Conservation (phyloP, 352 stramenopile species). For the Vaucheria bursata region DNA sequence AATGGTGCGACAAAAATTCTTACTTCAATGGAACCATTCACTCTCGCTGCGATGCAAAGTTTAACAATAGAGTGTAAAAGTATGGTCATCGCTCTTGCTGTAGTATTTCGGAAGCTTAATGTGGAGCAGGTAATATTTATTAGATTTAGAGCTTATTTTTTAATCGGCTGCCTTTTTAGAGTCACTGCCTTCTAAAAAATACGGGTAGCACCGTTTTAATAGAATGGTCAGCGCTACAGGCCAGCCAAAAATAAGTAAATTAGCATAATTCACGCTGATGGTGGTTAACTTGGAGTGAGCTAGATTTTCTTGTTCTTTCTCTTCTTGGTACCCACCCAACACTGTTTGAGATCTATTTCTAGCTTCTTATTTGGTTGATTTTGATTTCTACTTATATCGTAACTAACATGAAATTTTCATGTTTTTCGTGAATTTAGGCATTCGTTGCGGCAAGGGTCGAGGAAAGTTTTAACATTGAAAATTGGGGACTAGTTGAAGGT, state of each 20-base stretch:
- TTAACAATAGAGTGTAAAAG: conserved; percentile 64
- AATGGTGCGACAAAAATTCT: conserved; percentile 53
- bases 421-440: conserved; percentile 46
- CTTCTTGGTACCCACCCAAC: conserved; percentile 17
- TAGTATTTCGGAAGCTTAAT: conserved; percentile 31
- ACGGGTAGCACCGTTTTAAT: conserved; percentile 9
- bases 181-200: conserved; percentile 11
- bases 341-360: too few relatives aligned
- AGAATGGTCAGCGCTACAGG: conserved; percentile 15
- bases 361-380: too few relatives aligned
- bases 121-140: conserved; percentile 23
- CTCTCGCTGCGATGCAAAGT: conserved; percentile 59
- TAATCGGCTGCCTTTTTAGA: conserved; percentile 19
- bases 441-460: conserved; percentile 61
- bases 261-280: not conserved
- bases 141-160: too few relatives aligned
- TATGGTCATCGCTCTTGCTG: conserved; percentile 61
- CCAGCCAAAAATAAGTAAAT: conserved; percentile 4
- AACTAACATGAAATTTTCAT: too few relatives aligned
- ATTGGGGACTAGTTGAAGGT: conserved; percentile 77
- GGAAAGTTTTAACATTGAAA: conserved; percentile 75
- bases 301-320: not conserved
- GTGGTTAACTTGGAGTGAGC: conserved; percentile 17
- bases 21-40: conserved; percentile 59
- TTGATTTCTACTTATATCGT: too few relatives aligned